A percentile compares a stretch with the other conserved stretches of the same genome.
Evolutionary conservation across 2,329 filamentous ascomycete species (phyloP).

Genomic region (Canariomyces notabilis): DNA sequence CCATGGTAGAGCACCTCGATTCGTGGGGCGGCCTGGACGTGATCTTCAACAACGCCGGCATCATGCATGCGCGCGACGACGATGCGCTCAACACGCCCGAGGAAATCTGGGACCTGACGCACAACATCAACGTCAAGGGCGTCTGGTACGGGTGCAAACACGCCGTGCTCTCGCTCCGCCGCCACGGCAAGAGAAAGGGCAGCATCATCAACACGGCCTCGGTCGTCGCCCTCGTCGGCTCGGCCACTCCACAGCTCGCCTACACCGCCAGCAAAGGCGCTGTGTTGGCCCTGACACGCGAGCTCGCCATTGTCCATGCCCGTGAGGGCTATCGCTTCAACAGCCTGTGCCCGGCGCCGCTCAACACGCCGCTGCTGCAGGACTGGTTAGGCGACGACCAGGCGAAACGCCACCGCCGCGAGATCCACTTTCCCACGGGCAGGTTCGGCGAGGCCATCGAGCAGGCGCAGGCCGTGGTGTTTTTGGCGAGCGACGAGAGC

Average conservation of each 20-base stretch:
- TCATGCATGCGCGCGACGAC: slow-evolving; percentile 83
- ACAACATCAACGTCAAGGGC: slow-evolving; percentile 93
- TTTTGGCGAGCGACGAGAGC: slow-evolving; percentile 81
- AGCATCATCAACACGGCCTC: slow-evolving; percentile 92
- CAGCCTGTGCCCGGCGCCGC: slow-evolving; percentile 78
- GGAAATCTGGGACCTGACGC: slow-evolving; percentile 89
- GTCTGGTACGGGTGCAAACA: slow-evolving; percentile 98
- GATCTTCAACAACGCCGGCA: slow-evolving; percentile 96
- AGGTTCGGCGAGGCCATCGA: slow-evolving; percentile 92
- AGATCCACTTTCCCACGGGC: slow-evolving; percentile 84
- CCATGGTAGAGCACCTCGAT: slow-evolving; percentile 70
- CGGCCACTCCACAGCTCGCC: slow-evolving; percentile 81
- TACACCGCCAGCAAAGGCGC: slow-evolving; percentile 95
- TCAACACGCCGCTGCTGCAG: slow-evolving; percentile 88
- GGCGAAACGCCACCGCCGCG: slow-evolving; percentile 73
- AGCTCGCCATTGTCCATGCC: slow-evolving; percentile 87
- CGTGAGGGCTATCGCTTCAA: slow-evolving; percentile 88
- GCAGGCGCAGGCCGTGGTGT: slow-evolving; percentile 84
- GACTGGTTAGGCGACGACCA: slow-evolving; percentile 88
- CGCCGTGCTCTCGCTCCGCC: slow-evolving; percentile 74
- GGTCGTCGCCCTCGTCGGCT: slow-evolving; percentile 80
- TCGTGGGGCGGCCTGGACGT: slow-evolving; percentile 83
- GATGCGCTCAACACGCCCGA: slow-evolving; percentile 81
- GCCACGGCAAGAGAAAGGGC: slow-evolving; percentile 70
- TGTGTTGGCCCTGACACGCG: slow-evolving; percentile 82